These are phyloP conservation scores for Tylopilus subfusipes DNA, from an alignment of 768 basidiomycete genomes.

Conservation along the genomic window DNA sequence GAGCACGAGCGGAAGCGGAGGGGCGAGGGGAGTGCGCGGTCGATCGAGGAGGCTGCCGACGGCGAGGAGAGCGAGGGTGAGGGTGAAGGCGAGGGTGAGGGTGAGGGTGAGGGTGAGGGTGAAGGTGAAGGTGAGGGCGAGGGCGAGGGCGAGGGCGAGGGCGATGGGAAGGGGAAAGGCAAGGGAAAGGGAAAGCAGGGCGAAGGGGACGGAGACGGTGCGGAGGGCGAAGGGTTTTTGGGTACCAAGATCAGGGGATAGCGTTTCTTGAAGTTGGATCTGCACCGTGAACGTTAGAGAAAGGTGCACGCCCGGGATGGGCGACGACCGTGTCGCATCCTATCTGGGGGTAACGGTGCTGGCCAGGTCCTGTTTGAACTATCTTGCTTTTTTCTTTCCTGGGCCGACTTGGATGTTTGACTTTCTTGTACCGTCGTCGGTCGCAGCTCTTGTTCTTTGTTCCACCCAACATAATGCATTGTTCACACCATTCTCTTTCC, in stretches of 20 bases:
- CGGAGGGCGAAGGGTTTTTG: slow-evolving; percentile 31
- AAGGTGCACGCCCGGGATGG: no score
- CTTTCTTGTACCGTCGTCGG: background rate
- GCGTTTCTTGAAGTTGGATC: no score
- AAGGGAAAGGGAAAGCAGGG: slow-evolving; percentile 21
- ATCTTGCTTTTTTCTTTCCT: no score
- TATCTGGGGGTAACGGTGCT: no score
- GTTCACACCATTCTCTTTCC: no score
- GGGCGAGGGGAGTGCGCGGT: slow-evolving; percentile 13
- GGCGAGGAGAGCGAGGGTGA: slow-evolving; percentile 29
- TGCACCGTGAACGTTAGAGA: no score
- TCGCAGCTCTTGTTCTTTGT: no score
- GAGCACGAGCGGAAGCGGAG: slow-evolving; percentile 45
- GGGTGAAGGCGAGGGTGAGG: slow-evolving; percentile 21
- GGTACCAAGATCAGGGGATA: slow-evolving; percentile 25
- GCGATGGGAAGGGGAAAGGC: slow-evolving; percentile 15
- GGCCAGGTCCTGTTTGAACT: no score
- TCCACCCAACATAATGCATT: no score
- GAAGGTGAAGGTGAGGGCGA: slow-evolving; percentile 24
- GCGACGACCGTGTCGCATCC: no score
- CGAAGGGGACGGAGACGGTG: slow-evolving; percentile 25
- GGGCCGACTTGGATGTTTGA: no score
- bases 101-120: slow-evolving; percentile 20
- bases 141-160: slow-evolving; percentile 18
- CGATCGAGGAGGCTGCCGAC: slow-evolving; percentile 22